Percentiles rank a stretch among this genome's conserved stretches.
Conservation (phyloP, 1,284 basidiomycete genomes). For the Boletus coffeatus region DNA sequence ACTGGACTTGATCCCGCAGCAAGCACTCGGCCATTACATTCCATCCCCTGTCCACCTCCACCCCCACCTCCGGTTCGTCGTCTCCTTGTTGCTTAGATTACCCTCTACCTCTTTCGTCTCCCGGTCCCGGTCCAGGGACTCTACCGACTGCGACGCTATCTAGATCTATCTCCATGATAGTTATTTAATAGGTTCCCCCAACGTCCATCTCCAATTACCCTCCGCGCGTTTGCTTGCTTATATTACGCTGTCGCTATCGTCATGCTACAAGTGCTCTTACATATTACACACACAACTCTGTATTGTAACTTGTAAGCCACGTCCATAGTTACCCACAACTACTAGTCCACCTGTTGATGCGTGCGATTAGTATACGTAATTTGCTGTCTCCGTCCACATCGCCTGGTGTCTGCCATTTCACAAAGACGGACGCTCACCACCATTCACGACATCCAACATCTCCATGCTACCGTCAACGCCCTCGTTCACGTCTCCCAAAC, state of each 20-base stretch:
- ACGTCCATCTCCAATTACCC: conserved; percentile 3
- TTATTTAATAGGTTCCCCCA: conserved; percentile 11
- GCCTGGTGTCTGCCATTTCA: neutral
- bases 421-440: conserved; percentile 15
- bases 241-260: conserved; percentile 14
- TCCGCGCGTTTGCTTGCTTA: conserved; percentile 8
- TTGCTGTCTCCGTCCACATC: neutral
- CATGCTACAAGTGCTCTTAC: neutral
- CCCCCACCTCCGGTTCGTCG: neutral
- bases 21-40: neutral
- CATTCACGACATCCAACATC: conserved; percentile 3
- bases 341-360: conserved; percentile 14
- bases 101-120: neutral
- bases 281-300: conserved; percentile 7
- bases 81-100: neutral
- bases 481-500: conserved; percentile 15
- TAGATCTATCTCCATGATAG: conserved; percentile 19
- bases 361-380: neutral
- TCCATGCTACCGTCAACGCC: conserved; percentile 18
- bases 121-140: neutral
- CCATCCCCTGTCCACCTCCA: neutral
- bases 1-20: conserved; percentile 10
- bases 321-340: conserved; percentile 21
- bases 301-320: conserved; percentile 25
- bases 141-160: neutral